Evolutionary conservation across 768 basidiomycete genomes (phyloP).

Genomic region (Tulasnella sp.): DNA sequence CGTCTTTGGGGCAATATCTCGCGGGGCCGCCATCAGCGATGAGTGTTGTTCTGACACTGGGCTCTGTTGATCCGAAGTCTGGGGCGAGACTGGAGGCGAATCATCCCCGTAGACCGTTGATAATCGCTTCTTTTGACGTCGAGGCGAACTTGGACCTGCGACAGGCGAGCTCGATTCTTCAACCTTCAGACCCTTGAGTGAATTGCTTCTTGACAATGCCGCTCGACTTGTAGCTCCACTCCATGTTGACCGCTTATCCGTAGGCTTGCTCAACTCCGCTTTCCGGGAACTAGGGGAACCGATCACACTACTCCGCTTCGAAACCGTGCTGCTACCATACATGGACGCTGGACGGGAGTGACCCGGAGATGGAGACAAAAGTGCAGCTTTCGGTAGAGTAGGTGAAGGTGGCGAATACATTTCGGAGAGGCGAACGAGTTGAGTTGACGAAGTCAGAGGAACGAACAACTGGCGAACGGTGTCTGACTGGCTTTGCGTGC

Average conservation of each 20-base stretch:
- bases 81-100: neutral
- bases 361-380: neutral
- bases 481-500: slow-evolving; percentile 72
- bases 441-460: slow-evolving; percentile 62
- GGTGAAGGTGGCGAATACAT: slow-evolving; percentile 85
- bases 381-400: slow-evolving; percentile 18
- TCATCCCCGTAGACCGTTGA: neutral
- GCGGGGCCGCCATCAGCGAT: neutral
- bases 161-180: neutral
- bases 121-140: neutral
- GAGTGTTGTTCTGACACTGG: neutral
- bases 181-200: neutral
- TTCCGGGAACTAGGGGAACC: neutral
- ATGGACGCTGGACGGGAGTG: neutral
- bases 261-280: neutral
- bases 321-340: neutral
- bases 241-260: slow-evolving; percentile 18
- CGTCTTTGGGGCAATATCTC: neutral
- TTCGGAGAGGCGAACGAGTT: slow-evolving; percentile 70
- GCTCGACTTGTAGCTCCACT: neutral
- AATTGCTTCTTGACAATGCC: neutral
- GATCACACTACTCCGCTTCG: slow-evolving; percentile 7
- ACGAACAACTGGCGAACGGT: slow-evolving; percentile 71
- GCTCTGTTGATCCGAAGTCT: neutral
- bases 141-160: neutral